Evolutionary conservation across 1,139 yeast genomes (phyloP), one percentile per base, ranked within the genome.

Genomic region (Nematodospora anomalae): DNA sequence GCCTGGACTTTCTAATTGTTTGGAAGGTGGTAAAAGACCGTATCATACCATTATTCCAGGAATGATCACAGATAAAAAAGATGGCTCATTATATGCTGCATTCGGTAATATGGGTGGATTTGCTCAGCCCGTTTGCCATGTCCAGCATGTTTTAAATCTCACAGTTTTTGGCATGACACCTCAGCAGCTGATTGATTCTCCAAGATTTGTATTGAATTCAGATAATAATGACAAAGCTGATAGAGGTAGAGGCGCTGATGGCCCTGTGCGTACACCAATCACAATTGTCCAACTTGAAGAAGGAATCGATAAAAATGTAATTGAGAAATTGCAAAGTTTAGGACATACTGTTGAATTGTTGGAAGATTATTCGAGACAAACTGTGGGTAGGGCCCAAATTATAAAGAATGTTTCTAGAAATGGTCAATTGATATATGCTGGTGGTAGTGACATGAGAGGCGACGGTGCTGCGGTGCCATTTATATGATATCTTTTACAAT

Each of bases 61-160:
- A 0, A 75, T 85, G 81, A 76, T 85, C 24, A 58, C 70, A 1
- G 62, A 61, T 8, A 42, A 54, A 12, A 4, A 16, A 10, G 60
- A 54, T 23, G 63, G 64, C 16, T 65, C 65, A 4, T 61, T 86
- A 18, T 82, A 72, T 53, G 90, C 90, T 0, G 66, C 84, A 3
- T 83, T 76, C 51, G 95, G 95, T 23, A 86, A 84, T 47, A 86
- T 85, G 90, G 95, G 95, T 15, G 95, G 92, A 0, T 86, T 80
- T 62, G 85, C 83, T 67, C 95, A 86, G 55, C 95, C 95, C 2
- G 88, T 83, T 46, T 90, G 92, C 2, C 95, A 86, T 49, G 80
- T 86, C 3, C 92, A 85, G 52, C 90, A 84, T 37, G 81, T 79
- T 24, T 58, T 83, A 44, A 86, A 86, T 55, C 57, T 86, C 67